phyloP scores from a whole-genome alignment of 2,329 filamentous ascomycete genomes.

The Neopestalotiopsis sp. region DNA sequence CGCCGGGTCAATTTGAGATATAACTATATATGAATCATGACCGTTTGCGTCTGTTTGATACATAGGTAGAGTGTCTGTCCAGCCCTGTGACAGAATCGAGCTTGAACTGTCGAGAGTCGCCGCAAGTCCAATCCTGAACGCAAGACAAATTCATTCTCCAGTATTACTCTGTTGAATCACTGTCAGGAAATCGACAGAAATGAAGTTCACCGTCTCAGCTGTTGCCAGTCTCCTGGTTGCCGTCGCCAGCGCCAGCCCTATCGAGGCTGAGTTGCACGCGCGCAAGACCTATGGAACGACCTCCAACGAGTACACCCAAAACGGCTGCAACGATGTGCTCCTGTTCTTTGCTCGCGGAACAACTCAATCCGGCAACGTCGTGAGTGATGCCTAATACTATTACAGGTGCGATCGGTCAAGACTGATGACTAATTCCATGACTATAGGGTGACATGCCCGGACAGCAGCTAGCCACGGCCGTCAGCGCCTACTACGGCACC shows the following conservation, averaged over 20 bases:
- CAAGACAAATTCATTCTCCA: neutral
- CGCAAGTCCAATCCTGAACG: neutral
- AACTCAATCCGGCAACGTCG: conserved; percentile 10
- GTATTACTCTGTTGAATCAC: neutral
- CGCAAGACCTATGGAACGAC: conserved; percentile 14
- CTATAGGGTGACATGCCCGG: conserved; percentile 14
- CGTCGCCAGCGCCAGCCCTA: conserved; percentile 9
- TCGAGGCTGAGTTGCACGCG: conserved; percentile 9
- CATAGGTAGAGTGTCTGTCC: neutral
- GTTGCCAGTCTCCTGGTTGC: conserved; percentile 8
- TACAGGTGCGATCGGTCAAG: neutral
- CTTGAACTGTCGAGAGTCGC: neutral
- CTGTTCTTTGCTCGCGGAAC: conserved; percentile 14
- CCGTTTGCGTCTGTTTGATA: neutral
- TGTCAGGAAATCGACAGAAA: neutral
- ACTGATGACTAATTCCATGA: neutral
- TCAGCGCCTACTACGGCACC: conserved; percentile 10
- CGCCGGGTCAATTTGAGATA: neutral
- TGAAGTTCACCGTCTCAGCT: conserved; percentile 11
- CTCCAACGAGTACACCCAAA: conserved; percentile 6
- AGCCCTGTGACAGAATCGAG: neutral
- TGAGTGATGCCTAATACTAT: neutral
- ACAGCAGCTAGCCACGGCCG: conserved; percentile 9
- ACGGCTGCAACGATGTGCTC: conserved; percentile 13
- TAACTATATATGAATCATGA: neutral